Evolutionary conservation across 2,329 filamentous ascomycete genomes (phyloP).

Genomic region (Fusarium mundagurra): DNA sequence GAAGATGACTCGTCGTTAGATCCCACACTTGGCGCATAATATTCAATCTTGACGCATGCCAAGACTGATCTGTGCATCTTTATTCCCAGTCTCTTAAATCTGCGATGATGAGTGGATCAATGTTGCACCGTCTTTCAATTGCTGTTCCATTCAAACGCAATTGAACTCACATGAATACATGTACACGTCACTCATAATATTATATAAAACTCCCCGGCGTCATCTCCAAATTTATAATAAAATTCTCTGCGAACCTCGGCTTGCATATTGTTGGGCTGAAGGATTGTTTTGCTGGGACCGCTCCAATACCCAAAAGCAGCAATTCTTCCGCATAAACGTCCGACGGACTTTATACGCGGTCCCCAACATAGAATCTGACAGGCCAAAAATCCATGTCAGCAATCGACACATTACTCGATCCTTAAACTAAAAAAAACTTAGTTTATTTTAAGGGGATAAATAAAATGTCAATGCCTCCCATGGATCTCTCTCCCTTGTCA

Average conservation of each 20-base stretch:
- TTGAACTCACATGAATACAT: neutral
- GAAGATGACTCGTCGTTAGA: neutral
- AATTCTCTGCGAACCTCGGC: neutral
- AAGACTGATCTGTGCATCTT: neutral
- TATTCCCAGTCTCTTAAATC: neutral
- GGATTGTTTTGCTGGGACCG: constrained; percentile 12
- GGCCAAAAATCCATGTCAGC: constrained; percentile 1
- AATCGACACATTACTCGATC: constrained; percentile 1
- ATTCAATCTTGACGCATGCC: neutral
- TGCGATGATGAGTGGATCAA: neutral
- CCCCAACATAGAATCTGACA: constrained; percentile 13
- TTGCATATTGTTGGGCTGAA: constrained; percentile 8
- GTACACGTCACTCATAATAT: neutral
- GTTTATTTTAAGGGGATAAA: neutral
- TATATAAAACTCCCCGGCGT: neutral
- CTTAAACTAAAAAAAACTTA: neutral
- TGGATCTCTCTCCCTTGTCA: neutral
- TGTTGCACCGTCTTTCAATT: neutral
- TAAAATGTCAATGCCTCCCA: neutral
- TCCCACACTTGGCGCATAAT: neutral
- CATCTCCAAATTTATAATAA: neutral
- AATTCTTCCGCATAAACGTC: constrained; percentile 8
- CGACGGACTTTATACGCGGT: constrained; percentile 12
- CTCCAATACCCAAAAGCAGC: constrained; percentile 8
- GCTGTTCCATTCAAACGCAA: neutral